These are phyloP conservation scores for Triglochin maritima DNA, from an alignment of 106 monocot species.

Conservation along the genomic window DNA sequence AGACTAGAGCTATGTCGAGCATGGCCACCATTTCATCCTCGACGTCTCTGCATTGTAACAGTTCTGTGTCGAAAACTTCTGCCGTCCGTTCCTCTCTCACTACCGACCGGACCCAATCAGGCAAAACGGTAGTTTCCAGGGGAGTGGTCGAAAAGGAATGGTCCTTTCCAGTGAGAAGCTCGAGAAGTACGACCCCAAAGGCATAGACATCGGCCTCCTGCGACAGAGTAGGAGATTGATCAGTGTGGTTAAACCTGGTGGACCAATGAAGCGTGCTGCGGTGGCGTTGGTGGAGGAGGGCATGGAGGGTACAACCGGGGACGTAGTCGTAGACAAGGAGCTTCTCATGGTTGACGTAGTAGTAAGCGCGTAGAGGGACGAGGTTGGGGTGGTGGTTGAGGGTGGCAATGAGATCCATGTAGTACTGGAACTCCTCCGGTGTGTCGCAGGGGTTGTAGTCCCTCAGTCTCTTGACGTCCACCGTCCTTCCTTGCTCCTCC, in stretches of 20 bases:
- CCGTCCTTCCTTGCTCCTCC: conserved; percentile 30
- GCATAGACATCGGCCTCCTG: conserved; percentile 64
- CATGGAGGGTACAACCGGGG: conserved; percentile 39
- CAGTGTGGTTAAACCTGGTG: conserved; percentile 12
- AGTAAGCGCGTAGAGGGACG: conserved; percentile 47
- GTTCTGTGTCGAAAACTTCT: too few relatives aligned
- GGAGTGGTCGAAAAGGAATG: too few relatives aligned
- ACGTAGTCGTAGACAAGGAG: conserved; percentile 66
- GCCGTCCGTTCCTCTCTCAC: too few relatives aligned
- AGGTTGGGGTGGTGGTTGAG: conserved; percentile 39
- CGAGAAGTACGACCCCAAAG: conserved; percentile 52
- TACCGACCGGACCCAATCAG: too few relatives aligned
- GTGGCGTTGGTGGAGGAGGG: conserved; percentile 24
- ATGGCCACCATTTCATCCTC: not conserved
- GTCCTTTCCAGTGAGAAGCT: not conserved
- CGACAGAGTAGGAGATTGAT: conserved; percentile 17
- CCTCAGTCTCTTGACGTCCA: conserved; percentile 53
- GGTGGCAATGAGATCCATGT: conserved; percentile 48
- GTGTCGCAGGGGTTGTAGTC: conserved; percentile 37
- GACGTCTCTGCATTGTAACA: too few relatives aligned
- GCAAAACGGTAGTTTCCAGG: too few relatives aligned
- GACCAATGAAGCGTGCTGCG: conserved; percentile 41
- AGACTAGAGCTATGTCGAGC: not conserved
- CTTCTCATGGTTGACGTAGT: conserved; percentile 57
- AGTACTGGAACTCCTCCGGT: conserved; percentile 27